Evolutionary conservation across 1,284 basidiomycete species (phyloP), one percentile per base, ranked within the genome.

Genomic region (Rhodotorula sp.): DNA sequence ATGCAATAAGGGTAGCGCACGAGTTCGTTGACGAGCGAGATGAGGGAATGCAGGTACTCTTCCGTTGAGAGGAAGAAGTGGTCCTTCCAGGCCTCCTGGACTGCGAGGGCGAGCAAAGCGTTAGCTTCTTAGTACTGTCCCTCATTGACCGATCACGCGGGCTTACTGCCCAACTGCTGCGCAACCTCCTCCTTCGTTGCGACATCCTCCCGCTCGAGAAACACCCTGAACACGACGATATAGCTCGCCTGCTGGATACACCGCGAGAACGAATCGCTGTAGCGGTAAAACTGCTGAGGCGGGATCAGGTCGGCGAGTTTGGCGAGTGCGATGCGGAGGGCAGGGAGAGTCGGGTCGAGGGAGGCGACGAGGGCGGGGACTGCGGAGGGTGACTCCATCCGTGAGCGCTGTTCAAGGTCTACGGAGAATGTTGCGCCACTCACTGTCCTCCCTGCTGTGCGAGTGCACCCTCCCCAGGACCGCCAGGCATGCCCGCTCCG

Each of bases 11-110:
- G 28, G n/a, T 52, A 8, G 46, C 85, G 71, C 77, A 90, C 91
- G 79, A 93, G 80, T 81, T 93, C 91, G 73, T 92, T 92, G 47
- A 91, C 87, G 53, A 92, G 80, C 55, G 83, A 87, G 68, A 93
- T 91, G 44, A 93, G 80, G 1, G 87, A 88, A 74, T 91, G 91
- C n/a, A 93, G 83, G 79, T 93, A 93, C 76, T 93, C 91, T 79
- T 93, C 91, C 3, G 85, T 87, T 13, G 87, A 82, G 40, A 93
- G 77, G 2, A 83, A 78, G 65, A 92, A 84, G 53, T 86, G 83
- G 76, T 88, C 87, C 64, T 84, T 83, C 88, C 87, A 91, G 72
- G 87, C 87, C 16, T 84, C 83, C 75, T 86, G 82, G 60, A 92
- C 90, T 92, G 70, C 13, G 48, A 66, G 62, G 30, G 54, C 48